Evolutionary conservation across 176 grass and related monocot genomes (phyloP).

Genomic region (Luzula sylvatica): DNA sequence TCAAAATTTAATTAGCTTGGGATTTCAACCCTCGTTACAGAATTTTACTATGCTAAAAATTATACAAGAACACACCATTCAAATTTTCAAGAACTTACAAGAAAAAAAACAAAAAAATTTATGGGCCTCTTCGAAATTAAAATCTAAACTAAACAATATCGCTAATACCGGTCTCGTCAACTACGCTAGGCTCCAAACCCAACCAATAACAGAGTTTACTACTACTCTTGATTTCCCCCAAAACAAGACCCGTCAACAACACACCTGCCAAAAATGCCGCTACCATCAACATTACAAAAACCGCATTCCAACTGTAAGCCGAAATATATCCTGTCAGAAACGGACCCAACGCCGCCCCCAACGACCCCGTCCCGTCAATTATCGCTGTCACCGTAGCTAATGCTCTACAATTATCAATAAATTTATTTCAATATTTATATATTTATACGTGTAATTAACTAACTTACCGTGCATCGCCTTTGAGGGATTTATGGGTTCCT

Average conservation of each 20-base stretch:
- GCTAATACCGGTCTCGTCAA: not conserved
- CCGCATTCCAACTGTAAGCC: slow-evolving; percentile 46
- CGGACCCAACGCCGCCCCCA: slow-evolving; percentile 61
- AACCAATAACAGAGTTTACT: slow-evolving; percentile 4
- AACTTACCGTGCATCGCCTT: slow-evolving; percentile 37
- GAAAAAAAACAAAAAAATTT: too few relatives aligned
- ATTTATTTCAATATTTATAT: too few relatives aligned
- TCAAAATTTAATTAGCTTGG: not conserved
- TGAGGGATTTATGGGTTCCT: slow-evolving; percentile 63
- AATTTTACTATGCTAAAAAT: too few relatives aligned
- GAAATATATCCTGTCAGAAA: slow-evolving; percentile 77
- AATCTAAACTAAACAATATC: not conserved
- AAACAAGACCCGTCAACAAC: slow-evolving; percentile 56
- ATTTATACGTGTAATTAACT: too few relatives aligned
- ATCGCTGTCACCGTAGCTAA: slow-evolving; percentile 75
- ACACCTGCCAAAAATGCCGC: slow-evolving; percentile 69
- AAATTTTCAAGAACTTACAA: slow-evolving; percentile 10
- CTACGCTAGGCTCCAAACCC: not conserved
- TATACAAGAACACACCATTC: too few relatives aligned
- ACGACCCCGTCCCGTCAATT: slow-evolving; percentile 72
- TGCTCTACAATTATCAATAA: slow-evolving; percentile 10
- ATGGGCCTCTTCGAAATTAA: too few relatives aligned
- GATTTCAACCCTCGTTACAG: too few relatives aligned
- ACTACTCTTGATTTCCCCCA: slow-evolving; percentile 37
- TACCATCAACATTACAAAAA: slow-evolving; percentile 71